Percentiles rank a stretch among this genome's conserved stretches.
phyloP scores from a whole-genome alignment of 805 yeast genomes.

The Yamadazyma paraphyllophila region DNA sequence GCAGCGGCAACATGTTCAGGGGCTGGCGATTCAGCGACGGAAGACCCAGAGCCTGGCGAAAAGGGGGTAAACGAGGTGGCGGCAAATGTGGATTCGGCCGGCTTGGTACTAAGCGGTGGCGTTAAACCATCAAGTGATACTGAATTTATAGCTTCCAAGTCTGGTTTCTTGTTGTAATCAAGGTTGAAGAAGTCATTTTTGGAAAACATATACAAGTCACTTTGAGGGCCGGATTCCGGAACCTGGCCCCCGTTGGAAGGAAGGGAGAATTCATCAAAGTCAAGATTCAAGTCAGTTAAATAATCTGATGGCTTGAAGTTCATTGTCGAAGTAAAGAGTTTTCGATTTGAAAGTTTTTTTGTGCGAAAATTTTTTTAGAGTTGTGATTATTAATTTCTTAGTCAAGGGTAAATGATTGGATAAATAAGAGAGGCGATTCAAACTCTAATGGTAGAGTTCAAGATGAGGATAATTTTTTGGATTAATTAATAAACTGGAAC shows the following conservation, averaged over 20 bases:
- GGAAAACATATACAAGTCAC: conserved; percentile 39
- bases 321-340: conserved; percentile 21
- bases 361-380: not conserved
- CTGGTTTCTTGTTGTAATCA: conserved; percentile 22
- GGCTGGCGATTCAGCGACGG: not conserved
- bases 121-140: not conserved
- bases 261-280: conserved; percentile 20
- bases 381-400: not conserved
- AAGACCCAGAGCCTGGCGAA: not conserved
- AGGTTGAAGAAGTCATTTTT: conserved; percentile 40
- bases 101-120: no score
- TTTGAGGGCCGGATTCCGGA: conserved; percentile 1
- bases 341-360: not conserved
- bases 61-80: no score
- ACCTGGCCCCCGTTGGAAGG: not conserved
- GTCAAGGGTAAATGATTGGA: no score
- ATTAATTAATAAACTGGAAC: no score
- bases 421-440: no score
- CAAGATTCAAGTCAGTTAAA: conserved; percentile 39
- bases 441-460: no score
- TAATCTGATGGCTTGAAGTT: conserved; percentile 43
- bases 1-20: conserved; percentile 13
- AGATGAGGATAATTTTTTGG: no score
- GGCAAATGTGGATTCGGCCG: no score
- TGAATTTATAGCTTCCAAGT: conserved; percentile 2